Evolutionary conservation across 1,139 yeast genomes (phyloP).

Genomic region (Chernovozyma aurita): DNA sequence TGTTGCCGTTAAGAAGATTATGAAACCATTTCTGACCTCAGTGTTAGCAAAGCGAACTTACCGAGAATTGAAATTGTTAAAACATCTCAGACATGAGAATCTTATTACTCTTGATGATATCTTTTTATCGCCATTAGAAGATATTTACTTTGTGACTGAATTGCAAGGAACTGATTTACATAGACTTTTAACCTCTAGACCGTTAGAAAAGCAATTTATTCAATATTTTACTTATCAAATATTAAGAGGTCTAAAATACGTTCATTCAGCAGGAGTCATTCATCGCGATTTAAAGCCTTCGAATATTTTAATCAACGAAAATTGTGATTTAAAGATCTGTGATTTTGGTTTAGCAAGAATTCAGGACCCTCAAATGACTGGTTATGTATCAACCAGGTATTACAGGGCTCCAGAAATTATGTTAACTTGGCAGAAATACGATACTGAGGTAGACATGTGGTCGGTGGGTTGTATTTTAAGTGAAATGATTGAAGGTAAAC

Average conservation of each 20-base stretch:
- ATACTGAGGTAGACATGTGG: constrained; percentile 98
- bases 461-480: constrained; percentile 99
- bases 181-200: constrained; percentile 84
- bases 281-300: constrained; percentile 94
- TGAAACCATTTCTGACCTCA: constrained; percentile 95
- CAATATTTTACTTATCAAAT: constrained; percentile 95
- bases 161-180: constrained; percentile 95
- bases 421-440: constrained; percentile 99
- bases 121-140: constrained; percentile 91
- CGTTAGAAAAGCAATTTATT: constrained; percentile 91
- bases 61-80: constrained; percentile 87
- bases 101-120: constrained; percentile 91
- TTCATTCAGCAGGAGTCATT: constrained; percentile 95
- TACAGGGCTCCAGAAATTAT: constrained; percentile 98
- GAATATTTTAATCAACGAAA: constrained; percentile 87
- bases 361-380: constrained; percentile 99
- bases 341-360: constrained; percentile 96
- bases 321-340: constrained; percentile 93
- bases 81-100: constrained; percentile 92
- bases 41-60: constrained; percentile 95
- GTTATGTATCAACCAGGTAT: constrained; percentile 93
- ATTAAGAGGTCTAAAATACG: constrained; percentile 86
- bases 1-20: constrained; percentile 94
- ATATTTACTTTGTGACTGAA: constrained; percentile 95
- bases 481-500: constrained; percentile 99